A percentile compares a stretch with the other conserved stretches of the same genome.
These are phyloP conservation scores for Adiantum capillusveneris DNA, from an alignment of 75 land plant genomes.

Conservation along the genomic window DNA sequence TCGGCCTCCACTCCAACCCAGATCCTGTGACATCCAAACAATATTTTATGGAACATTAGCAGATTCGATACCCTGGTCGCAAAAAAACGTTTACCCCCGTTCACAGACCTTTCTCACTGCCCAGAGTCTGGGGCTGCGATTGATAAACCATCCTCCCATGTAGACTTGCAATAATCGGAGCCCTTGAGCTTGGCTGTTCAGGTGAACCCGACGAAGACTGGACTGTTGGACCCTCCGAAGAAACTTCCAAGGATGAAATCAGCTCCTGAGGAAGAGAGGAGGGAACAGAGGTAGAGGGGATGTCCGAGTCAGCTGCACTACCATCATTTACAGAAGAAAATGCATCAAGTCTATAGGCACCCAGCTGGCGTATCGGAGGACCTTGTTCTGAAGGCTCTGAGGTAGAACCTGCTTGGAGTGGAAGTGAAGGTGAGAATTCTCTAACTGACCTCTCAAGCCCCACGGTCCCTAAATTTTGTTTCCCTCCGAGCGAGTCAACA, in stretches of 20 bases:
- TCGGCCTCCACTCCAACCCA: constrained; percentile 74
- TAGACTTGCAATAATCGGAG: neutral
- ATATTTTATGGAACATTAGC: neutral
- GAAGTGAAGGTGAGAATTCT: neutral
- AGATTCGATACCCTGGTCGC: neutral
- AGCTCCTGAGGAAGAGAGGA: neutral
- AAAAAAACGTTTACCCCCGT: too few species aligned
- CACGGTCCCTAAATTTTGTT: too few species aligned
- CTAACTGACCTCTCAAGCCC: too few species aligned
- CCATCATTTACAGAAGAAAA: neutral
- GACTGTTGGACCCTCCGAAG: neutral
- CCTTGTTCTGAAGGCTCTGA: neutral
- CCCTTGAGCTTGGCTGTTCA: neutral
- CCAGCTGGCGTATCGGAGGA: neutral
- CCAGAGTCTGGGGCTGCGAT: neutral
- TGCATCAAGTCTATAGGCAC: neutral
- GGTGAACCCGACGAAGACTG: constrained; percentile 4
- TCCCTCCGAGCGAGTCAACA: neutral
- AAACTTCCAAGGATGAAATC: neutral
- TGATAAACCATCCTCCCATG: constrained; percentile 1
- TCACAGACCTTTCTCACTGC: neutral
- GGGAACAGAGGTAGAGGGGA: neutral
- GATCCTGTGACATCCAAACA: neutral
- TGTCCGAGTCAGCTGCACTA: neutral
- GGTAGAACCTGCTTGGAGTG: neutral